Percentiles rank a stretch among this genome's conserved stretches.
These are phyloP conservation scores for Scutellaria barbata DNA, from an alignment of 257 asterid genomes.

Conservation along the genomic window DNA sequence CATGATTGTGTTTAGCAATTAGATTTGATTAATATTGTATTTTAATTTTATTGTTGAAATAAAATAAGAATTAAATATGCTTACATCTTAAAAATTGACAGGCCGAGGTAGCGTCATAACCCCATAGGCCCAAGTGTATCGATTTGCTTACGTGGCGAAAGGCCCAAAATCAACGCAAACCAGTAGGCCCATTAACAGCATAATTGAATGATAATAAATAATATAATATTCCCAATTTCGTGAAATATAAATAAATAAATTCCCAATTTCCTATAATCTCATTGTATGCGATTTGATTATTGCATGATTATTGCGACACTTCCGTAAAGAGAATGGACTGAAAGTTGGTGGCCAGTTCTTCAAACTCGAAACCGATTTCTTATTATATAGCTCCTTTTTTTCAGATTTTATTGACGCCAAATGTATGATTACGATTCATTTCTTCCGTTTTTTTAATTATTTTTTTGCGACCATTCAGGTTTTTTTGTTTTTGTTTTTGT, in stretches of 20 bases:
- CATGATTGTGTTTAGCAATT: no score
- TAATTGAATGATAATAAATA: neutral
- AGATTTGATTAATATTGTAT: no score
- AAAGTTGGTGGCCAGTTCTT: slow-evolving; percentile 49
- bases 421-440: slow-evolving; percentile 45
- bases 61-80: no score
- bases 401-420: slow-evolving; percentile 34
- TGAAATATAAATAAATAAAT: slow-evolving; percentile 14
- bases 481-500: no score
- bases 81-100: slow-evolving; percentile 28
- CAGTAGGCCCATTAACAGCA: slow-evolving; percentile 38
- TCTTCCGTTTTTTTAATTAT: slow-evolving; percentile 12
- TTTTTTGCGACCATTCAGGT: slow-evolving; percentile 27
- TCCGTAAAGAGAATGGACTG: slow-evolving; percentile 40
- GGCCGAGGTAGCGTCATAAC: slow-evolving; percentile 14
- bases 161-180: slow-evolving; percentile 36
- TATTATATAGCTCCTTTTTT: slow-evolving; percentile 24
- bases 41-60: no score
- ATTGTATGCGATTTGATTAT: slow-evolving; percentile 31
- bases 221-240: slow-evolving; percentile 1
- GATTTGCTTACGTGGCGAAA: slow-evolving; percentile 23
- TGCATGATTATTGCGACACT: slow-evolving; percentile 34
- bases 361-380: slow-evolving; percentile 42
- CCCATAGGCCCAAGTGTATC: slow-evolving; percentile 33
- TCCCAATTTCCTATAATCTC: slow-evolving; percentile 21